Evolutionary conservation across 768 basidiomycete species (phyloP).

Genomic region (Antrodiella citrinella): DNA sequence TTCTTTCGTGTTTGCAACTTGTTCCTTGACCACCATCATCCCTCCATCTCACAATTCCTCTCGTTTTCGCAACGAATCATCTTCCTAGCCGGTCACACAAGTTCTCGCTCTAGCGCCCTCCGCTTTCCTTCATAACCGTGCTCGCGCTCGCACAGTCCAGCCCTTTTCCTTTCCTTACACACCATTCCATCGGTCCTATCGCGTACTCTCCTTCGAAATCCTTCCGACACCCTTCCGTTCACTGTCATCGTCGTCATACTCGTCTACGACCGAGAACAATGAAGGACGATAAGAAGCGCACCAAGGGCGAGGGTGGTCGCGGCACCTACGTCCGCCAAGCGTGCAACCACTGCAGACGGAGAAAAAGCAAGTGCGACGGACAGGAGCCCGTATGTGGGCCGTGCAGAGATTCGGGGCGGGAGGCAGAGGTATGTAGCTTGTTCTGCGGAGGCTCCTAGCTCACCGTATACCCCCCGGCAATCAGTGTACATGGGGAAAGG

Average conservation of each 20-base stretch:
- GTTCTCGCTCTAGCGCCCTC: not conserved
- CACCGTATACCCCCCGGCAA: not conserved
- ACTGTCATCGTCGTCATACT: not conserved
- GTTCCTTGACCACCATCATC: too few relatives aligned
- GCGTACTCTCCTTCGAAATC: not conserved
- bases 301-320: constrained; percentile 17
- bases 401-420: constrained; percentile 19
- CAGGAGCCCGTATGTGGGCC: constrained; percentile 23
- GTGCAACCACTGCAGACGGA: constrained; percentile 25
- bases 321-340: constrained; percentile 26
- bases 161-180: not conserved
- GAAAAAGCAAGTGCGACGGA: constrained; percentile 28
- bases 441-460: not conserved
- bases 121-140: not conserved
- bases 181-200: not conserved
- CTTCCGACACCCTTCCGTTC: not conserved
- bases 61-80: too few relatives aligned
- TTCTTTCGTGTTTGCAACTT: too few relatives aligned
- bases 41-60: too few relatives aligned
- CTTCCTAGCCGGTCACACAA: too few relatives aligned
- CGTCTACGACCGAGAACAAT: not conserved
- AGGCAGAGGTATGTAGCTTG: constrained; percentile 14
- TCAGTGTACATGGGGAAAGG: constrained; percentile 27
- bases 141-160: too few relatives aligned
- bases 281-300: constrained; percentile 17